These are phyloP conservation scores for Amylocarpus encephaloides DNA, from an alignment of 2,329 filamentous ascomycete species.

Conservation along the genomic window DNA sequence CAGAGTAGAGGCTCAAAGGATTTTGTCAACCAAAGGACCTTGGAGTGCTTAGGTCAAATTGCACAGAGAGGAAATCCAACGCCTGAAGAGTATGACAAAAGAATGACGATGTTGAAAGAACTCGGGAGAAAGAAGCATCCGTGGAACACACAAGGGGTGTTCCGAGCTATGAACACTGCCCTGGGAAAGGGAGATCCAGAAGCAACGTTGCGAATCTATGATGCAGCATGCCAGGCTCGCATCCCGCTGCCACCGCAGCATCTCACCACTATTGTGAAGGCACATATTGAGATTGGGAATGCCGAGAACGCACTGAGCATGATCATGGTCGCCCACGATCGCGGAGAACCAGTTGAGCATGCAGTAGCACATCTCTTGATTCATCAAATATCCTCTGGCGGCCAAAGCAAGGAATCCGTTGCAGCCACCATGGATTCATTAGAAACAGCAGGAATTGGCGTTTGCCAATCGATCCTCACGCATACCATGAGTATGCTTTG, in stretches of 20 bases:
- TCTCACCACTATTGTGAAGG: constrained; percentile 24
- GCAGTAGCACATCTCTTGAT: constrained; percentile 23
- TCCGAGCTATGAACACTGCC: constrained; percentile 18
- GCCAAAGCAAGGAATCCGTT: too few species aligned
- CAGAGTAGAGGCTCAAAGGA: neutral
- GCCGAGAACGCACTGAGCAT: constrained; percentile 14
- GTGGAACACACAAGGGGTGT: constrained; percentile 9
- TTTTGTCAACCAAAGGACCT: constrained; percentile 17
- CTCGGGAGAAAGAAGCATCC: neutral
- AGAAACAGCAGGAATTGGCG: constrained; percentile 16
- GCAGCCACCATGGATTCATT: constrained; percentile 1
- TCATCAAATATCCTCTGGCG: constrained; percentile 13
- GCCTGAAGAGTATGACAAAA: neutral
- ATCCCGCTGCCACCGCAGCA: constrained; percentile 14
- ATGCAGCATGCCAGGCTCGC: constrained; percentile 13
- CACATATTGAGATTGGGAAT: constrained; percentile 17
- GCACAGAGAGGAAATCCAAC: constrained; percentile 10
- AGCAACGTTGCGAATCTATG: constrained; percentile 25
- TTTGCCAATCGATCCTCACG: constrained; percentile 23
- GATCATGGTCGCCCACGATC: constrained; percentile 19
- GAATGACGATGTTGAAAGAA: constrained; percentile 7
- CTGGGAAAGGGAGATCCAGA: constrained; percentile 13
- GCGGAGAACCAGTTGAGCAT: constrained; percentile 2
- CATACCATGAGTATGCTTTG: constrained; percentile 25
- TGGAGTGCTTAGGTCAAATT: constrained; percentile 18